Conservation (phyloP, 2,329 filamentous ascomycete genomes). For the Tolypocladium inflatum region DNA sequence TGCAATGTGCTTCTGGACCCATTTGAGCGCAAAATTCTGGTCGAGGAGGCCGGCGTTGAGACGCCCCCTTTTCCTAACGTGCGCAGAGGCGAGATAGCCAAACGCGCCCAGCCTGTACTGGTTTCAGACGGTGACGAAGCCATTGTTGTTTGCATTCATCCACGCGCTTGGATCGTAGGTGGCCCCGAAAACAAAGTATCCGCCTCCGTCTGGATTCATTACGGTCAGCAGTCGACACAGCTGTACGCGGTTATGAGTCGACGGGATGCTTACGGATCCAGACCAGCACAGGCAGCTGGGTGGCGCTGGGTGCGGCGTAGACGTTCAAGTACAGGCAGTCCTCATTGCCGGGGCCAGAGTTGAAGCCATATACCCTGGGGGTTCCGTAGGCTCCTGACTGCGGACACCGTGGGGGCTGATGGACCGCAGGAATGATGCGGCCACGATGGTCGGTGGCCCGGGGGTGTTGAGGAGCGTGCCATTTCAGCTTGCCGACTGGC, state of each 20-base stretch:
- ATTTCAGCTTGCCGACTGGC: constrained; percentile 32
- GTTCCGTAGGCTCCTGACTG: constrained; percentile 18
- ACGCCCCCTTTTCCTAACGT: constrained; percentile 21
- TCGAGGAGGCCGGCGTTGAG: constrained; percentile 44
- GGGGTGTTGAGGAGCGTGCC: constrained; percentile 24
- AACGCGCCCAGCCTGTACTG: constrained; percentile 29
- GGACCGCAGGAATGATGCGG: constrained; percentile 11
- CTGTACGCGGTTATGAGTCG: background rate
- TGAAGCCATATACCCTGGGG: constrained; percentile 11
- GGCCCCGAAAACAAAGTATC: constrained; percentile 19
- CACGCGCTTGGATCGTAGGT: constrained; percentile 13
- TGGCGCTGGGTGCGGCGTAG: constrained; percentile 28
- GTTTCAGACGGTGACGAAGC: constrained; percentile 29
- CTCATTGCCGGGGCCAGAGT: constrained; percentile 22
- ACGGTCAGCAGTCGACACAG: background rate
- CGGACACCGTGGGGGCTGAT: constrained; percentile 18
- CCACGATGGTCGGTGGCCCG: background rate
- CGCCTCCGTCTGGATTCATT: constrained; percentile 20
- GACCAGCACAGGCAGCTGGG: constrained; percentile 31
- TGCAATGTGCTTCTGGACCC: constrained; percentile 41
- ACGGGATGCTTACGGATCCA: constrained; percentile 25
- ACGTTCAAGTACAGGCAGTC: constrained; percentile 38
- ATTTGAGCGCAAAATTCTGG: constrained; percentile 39
- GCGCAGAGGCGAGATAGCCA: constrained; percentile 35
- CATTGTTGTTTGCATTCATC: constrained; percentile 16